phyloP scores from a whole-genome alignment of 805 yeast genomes.

The Candida saitoana region DNA sequence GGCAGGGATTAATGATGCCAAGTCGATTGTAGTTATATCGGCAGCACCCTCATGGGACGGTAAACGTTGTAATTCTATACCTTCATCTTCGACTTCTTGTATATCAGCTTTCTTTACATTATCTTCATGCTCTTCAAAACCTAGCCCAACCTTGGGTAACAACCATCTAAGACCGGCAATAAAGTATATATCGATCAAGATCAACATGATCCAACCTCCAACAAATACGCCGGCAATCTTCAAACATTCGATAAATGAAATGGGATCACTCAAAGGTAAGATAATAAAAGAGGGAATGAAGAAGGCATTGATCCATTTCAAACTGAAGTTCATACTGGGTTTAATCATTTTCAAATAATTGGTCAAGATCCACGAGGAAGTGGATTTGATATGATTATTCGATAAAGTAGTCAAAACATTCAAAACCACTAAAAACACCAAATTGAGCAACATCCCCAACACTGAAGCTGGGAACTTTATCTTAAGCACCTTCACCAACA shows the following conservation, averaged over 20 bases:
- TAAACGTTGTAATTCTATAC: conserved; percentile 12
- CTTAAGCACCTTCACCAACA: conserved; percentile 39
- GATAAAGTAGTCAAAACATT: conserved; percentile 20
- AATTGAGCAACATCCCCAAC: conserved; percentile 60
- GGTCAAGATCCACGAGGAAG: conserved; percentile 20
- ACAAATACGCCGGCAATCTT: conserved; percentile 72
- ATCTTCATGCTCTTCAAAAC: conserved; percentile 6
- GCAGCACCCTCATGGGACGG: conserved; percentile 15
- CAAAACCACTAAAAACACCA: conserved; percentile 39
- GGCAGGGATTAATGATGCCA: conserved; percentile 15
- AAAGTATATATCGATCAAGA: conserved; percentile 42
- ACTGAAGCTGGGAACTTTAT: conserved; percentile 69
- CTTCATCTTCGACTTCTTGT: conserved; percentile 15
- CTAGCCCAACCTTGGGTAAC: conserved; percentile 10
- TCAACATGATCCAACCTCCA: conserved; percentile 52
- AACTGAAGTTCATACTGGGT: conserved; percentile 63
- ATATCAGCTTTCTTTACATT: conserved; percentile 10
- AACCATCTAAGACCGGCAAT: conserved; percentile 25
- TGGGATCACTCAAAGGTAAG: conserved; percentile 62
- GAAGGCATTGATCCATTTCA: conserved; percentile 74
- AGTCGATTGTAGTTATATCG: conserved; percentile 39
- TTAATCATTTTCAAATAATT: conserved; percentile 40
- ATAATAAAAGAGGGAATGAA: conserved; percentile 76
- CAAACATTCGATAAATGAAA: conserved; percentile 63
- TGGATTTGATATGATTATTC: conserved; percentile 7